These are phyloP conservation scores for Beta macrorhiza DNA, from an alignment of 179 eudicot species.

Conservation along the genomic window DNA sequence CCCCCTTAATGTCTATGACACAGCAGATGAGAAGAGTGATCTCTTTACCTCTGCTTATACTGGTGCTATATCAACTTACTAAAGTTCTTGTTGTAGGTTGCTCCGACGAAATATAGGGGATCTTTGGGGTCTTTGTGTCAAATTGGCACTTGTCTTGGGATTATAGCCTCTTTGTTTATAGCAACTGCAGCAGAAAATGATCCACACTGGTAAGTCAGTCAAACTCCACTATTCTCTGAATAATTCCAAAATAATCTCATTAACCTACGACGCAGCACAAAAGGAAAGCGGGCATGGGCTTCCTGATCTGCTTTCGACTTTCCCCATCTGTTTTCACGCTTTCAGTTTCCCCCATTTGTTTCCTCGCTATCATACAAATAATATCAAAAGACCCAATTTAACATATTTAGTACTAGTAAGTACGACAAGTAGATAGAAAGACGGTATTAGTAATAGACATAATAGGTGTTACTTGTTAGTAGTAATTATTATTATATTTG, in stretches of 20 bases:
- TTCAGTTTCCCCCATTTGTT: no score
- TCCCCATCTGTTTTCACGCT: no score
- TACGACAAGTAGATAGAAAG: neutral
- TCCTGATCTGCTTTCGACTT: no score
- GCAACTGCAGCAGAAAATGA: slow-evolving; percentile 67
- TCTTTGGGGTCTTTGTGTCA: slow-evolving; percentile 76
- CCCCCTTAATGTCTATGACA: neutral
- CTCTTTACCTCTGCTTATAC: neutral
- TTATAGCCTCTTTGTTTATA: slow-evolving; percentile 62
- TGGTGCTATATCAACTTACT: neutral
- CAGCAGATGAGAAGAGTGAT: neutral
- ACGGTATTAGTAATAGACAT: neutral
- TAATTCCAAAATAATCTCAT: no score
- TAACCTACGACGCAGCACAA: no score
- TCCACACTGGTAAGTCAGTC: slow-evolving; percentile 64
- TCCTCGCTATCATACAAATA: no score
- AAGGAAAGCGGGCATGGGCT: no score
- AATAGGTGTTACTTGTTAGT: neutral
- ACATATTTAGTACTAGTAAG: neutral
- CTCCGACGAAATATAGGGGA: slow-evolving; percentile 84
- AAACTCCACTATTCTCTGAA: neutral
- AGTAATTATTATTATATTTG: neutral
- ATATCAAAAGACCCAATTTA: neutral
- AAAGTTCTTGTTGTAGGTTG: slow-evolving; percentile 43
- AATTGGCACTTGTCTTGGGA: slow-evolving; percentile 85